Percentiles rank a stretch among this genome's conserved stretches.
Evolutionary conservation across 2,329 filamentous ascomycete genomes (phyloP).

Genomic region (Stenocarpella maydis): DNA sequence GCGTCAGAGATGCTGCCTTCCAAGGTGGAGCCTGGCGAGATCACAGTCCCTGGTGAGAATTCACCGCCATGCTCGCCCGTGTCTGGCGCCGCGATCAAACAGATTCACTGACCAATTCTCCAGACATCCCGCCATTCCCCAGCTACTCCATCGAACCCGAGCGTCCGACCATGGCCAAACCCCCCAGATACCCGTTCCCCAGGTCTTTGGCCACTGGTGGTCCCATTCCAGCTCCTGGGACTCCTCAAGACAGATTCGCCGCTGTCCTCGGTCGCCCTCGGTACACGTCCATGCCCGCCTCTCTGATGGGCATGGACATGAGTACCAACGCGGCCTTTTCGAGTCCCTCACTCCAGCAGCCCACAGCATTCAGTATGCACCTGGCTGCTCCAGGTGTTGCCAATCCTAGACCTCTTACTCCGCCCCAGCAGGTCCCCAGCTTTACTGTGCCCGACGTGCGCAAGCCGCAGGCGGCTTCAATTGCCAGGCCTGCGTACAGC

Average conservation of each 20-base stretch:
- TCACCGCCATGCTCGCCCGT: background rate
- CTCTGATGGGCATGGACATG: background rate
- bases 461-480: background rate
- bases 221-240: slow-evolving; percentile 15
- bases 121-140: slow-evolving; percentile 6
- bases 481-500: background rate
- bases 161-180: background rate
- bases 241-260: slow-evolving; percentile 30
- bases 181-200: background rate
- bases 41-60: background rate
- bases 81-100: background rate
- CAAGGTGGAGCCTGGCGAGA: slow-evolving; percentile 8
- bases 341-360: background rate
- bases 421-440: background rate
- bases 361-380: background rate
- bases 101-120: background rate
- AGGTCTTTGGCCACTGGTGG: background rate
- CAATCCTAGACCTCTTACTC: background rate
- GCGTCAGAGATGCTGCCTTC: background rate
- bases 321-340: background rate
- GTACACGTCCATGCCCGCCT: background rate
- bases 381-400: slow-evolving; percentile 3
- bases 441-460: background rate
- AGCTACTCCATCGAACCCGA: slow-evolving; percentile 1
- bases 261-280: slow-evolving; percentile 19